Evolutionary conservation across 2,329 filamentous ascomycete genomes (phyloP), one percentile per base, ranked within the genome.

Genomic region (Emmonsiellopsis sp.): DNA sequence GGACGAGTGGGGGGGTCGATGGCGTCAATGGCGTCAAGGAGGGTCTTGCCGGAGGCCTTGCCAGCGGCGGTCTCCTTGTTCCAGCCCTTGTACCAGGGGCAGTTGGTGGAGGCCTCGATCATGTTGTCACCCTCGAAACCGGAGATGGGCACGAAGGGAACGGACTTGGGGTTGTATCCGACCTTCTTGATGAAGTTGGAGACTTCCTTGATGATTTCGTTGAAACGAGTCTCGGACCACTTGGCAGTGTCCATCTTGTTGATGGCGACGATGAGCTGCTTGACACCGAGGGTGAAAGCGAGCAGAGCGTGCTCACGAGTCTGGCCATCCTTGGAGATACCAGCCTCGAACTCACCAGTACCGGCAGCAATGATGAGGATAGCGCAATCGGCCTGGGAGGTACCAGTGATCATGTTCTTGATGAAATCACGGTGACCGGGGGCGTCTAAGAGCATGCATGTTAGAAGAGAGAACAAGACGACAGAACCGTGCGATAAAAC

Each of bases 331-430:
- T 98, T 98, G 86, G 93, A 97, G 88, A 98, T 98, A 97, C 93
- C 93, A 87, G 93, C 93, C 86, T 98, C 93, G 86, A 98, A 98
- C 86, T 98, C 93, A 96, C 93, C 93, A 89, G 90, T 95, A 84
- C 93, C 93, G 73, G 93, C 90, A 71, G 92, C 93, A 80, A 98
- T 98, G 82, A 98, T 97, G 83, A 98, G 91, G 78, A 98, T 89
- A 73, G 93, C 93, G 81, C 93, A 97, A 76, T 98, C 93, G 70
- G 93, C 93, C 87, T 97, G 93, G 78, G 93, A 98, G 74, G 93
- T 97, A 91, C 93, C 93, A 87, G 93, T 97, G 79, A 98, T 98
- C 93, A 98, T 98, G 91, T 97, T 98, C 92, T 98, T 98, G 89
- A 98, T 97, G 85, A 97, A 98, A 76, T 98, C 93, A 93, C 93